These are phyloP conservation scores for Pythium diclinum DNA, from an alignment of 352 stramenopile species.

Conservation along the genomic window DNA sequence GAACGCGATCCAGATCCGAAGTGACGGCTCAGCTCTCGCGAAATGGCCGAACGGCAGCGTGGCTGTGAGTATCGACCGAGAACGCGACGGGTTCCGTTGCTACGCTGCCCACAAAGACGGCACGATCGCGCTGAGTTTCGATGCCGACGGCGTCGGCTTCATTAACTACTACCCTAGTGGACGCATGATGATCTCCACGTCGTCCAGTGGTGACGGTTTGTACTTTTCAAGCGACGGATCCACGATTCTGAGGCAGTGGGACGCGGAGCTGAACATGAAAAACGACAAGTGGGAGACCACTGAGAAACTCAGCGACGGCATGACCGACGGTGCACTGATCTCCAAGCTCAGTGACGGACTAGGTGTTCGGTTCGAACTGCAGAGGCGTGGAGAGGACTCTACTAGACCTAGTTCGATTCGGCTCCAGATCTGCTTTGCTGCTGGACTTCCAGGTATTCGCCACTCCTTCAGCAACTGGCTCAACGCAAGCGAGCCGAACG, in stretches of 20 bases:
- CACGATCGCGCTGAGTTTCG: slow-evolving; percentile 62
- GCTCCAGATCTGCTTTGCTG: slow-evolving; percentile 53
- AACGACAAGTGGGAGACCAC: slow-evolving; percentile 40
- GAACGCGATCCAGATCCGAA: slow-evolving; percentile 49
- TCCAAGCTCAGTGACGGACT: slow-evolving; percentile 50
- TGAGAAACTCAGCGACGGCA: slow-evolving; percentile 29
- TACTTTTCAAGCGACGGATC: slow-evolving; percentile 44
- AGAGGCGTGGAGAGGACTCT: neutral
- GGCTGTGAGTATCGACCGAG: slow-evolving; percentile 64
- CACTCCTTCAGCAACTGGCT: slow-evolving; percentile 45
- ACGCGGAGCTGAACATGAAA: slow-evolving; percentile 34
- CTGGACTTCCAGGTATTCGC: slow-evolving; percentile 31
- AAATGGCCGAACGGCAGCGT: slow-evolving; percentile 67
- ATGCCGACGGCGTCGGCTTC: slow-evolving; percentile 61
- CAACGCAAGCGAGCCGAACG: slow-evolving; percentile 31
- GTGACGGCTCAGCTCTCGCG: slow-evolving; percentile 60
- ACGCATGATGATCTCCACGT: slow-evolving; percentile 70
- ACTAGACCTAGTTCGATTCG: slow-evolving; percentile 27
- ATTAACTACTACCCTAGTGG: slow-evolving; percentile 79
- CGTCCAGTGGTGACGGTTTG: slow-evolving; percentile 54
- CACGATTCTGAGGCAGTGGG: slow-evolving; percentile 61
- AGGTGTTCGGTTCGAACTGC: slow-evolving; percentile 35
- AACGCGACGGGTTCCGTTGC: slow-evolving; percentile 55
- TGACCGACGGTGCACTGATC: slow-evolving; percentile 44
- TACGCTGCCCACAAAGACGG: slow-evolving; percentile 75